phyloP scores from a whole-genome alignment of 2,329 filamentous ascomycete genomes.

The Aspergillus costaricaensis region DNA sequence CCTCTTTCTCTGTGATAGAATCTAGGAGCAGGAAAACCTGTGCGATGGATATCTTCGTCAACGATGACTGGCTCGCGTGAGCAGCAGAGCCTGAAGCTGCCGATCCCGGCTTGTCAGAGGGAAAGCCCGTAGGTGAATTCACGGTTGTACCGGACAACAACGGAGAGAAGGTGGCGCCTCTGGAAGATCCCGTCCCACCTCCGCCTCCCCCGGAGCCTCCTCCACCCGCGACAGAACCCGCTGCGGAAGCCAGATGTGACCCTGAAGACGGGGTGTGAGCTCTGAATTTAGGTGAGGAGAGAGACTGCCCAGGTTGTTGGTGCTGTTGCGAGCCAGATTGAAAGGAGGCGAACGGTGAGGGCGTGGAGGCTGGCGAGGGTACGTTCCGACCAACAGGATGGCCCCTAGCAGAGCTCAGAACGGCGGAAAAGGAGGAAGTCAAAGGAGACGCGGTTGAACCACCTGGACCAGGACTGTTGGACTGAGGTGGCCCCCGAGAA shows the following conservation, averaged over 20 bases:
- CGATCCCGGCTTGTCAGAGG: conserved; percentile 50
- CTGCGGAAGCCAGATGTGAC: conserved; percentile 59
- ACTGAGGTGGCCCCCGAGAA: conserved; percentile 48
- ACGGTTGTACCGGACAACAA: conserved; percentile 58
- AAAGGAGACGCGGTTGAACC: conserved; percentile 54
- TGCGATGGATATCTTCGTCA: conserved; percentile 91
- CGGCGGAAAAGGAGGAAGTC: conserved; percentile 55
- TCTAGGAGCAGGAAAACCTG: conserved; percentile 94
- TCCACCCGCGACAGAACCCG: conserved; percentile 55
- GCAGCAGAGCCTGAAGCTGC: conserved; percentile 43
- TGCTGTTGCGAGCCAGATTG: conserved; percentile 58
- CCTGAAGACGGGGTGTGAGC: conserved; percentile 56
- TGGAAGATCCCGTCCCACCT: conserved; percentile 57
- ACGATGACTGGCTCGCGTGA: conserved; percentile 58
- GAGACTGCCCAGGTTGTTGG: conserved; percentile 52
- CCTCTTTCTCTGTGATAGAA: conserved; percentile 92
- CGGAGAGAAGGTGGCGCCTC: conserved; percentile 62
- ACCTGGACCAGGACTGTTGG: conserved; percentile 53
- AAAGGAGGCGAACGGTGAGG: conserved; percentile 57
- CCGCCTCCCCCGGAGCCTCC: conserved; percentile 52
- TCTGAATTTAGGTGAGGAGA: conserved; percentile 59
- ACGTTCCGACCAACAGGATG: conserved; percentile 54
- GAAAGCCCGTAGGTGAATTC: conserved; percentile 56
- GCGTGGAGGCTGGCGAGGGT: conserved; percentile 57
- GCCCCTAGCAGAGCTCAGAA: conserved; percentile 53